Base-by-base conservation (phyloP, 805 yeast genomes). In the Sungouiozyma ichnusensis region DNA sequence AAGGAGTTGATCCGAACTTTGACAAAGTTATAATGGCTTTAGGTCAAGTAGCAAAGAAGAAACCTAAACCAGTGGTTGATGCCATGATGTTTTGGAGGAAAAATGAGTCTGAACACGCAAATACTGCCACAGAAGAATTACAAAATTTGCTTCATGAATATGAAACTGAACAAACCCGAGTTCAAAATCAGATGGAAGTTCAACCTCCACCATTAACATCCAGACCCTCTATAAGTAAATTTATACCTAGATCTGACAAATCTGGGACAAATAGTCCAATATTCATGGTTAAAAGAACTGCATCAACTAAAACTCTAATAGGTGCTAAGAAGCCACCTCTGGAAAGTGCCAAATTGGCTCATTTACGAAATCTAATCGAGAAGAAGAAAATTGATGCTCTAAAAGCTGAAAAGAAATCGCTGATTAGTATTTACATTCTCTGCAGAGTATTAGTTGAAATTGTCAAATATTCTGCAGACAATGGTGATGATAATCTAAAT, bases 1-100 rank as follows among this genome's bases (percentile, higher is more conserved):
- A 82, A 54, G 97, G 97, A 1, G 79, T 76, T 1, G 97, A 92
- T 54, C 79, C 83, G 0, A 76, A 74, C 16, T 90, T 92, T 57
- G 98, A 92, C 62, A 77, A 83, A 53, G 84, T 87, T 40, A 76
- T 94, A 16, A 77, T 77, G 14, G 83, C 96, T 0, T 65, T 92
- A 42, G 98, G 98, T 7, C 85, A 85, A 58, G 85, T 92, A 33
- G 94, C 98, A 1, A 73, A 86, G 43, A 72, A 81, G 19, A 85
- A 86, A 50, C 97, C 97, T 0, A 88, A 86, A 55, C 95, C 96
- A 0, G 96, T 92, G 1, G 87, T 94, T 29, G 99, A 92, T 60
- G 86, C 95, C 5, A 95, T 92, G 45, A 88, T 92, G 97, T 88
- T 85, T 58, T 92, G 99, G 99, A 73, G 97, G 46, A 85, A 90